Percentiles rank a stretch among this genome's conserved stretches.
Evolutionary conservation across 129 eudicot species (phyloP).

Genomic region (Arctium lappa): DNA sequence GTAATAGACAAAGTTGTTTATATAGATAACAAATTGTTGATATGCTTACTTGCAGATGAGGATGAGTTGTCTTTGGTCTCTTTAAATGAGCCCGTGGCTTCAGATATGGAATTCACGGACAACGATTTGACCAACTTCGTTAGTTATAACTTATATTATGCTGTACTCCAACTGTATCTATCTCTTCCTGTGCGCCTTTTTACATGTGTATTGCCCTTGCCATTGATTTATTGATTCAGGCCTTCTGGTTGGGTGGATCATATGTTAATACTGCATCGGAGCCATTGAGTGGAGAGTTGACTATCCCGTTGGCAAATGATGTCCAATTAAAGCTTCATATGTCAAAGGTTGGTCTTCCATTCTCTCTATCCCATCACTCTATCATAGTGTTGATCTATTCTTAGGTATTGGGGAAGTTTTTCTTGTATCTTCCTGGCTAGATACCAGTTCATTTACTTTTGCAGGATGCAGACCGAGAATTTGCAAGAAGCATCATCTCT

Average conservation of each 20-base stretch:
- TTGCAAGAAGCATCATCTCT: slow-evolving; percentile 40
- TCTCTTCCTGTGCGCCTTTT: slow-evolving; percentile 2
- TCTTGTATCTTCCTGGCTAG: neutral
- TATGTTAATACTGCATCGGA: slow-evolving; percentile 43
- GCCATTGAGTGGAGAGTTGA: slow-evolving; percentile 61
- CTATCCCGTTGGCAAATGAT: slow-evolving; percentile 57
- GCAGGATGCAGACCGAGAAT: slow-evolving; percentile 81
- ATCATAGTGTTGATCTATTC: neutral
- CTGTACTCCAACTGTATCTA: neutral
- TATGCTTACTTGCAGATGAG: slow-evolving; percentile 40
- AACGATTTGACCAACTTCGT: slow-evolving; percentile 65
- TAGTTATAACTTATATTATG: slow-evolving; percentile 36
- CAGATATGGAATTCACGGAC: slow-evolving; percentile 45
- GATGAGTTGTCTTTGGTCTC: slow-evolving; percentile 64
- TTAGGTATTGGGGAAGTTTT: neutral
- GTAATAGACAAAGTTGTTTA: neutral
- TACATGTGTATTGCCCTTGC: slow-evolving; percentile 8
- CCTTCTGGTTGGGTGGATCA: slow-evolving; percentile 80
- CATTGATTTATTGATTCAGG: slow-evolving; percentile 44
- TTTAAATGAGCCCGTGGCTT: slow-evolving; percentile 42
- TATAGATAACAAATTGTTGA: neutral
- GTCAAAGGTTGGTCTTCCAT: slow-evolving; percentile 55
- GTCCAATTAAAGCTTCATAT: slow-evolving; percentile 63
- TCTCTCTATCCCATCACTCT: neutral
- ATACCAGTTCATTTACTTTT: neutral